phyloP scores from a whole-genome alignment of 306 rosid species.

The Trifolium subterraneum region DNA sequence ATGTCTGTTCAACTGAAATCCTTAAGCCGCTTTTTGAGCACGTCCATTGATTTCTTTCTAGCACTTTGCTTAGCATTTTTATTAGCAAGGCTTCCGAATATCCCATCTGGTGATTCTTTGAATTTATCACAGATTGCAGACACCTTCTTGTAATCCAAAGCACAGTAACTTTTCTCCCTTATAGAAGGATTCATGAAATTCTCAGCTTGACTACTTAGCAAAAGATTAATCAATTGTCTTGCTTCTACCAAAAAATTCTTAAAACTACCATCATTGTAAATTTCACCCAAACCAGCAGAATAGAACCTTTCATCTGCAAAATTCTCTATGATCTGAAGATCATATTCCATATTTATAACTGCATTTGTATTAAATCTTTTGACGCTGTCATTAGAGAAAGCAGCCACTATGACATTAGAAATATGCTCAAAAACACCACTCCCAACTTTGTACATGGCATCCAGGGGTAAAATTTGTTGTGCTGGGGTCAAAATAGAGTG shows the following conservation, averaged over 20 bases:
- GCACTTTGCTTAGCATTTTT: constrained; percentile 77
- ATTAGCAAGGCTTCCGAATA: constrained; percentile 84
- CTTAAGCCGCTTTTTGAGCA: constrained; percentile 82
- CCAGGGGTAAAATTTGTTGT: constrained; percentile 80
- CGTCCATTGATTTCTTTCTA: constrained; percentile 82
- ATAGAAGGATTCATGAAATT: constrained; percentile 92
- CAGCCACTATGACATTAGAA: constrained; percentile 67
- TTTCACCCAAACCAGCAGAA: constrained; percentile 74
- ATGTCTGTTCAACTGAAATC: constrained; percentile 64
- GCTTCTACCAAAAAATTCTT: constrained; percentile 72
- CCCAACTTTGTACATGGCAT: constrained; percentile 78
- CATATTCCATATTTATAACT: constrained; percentile 63
- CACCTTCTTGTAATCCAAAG: constrained; percentile 88
- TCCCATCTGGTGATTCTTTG: constrained; percentile 82
- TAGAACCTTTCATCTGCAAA: constrained; percentile 85
- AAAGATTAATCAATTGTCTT: constrained; percentile 76
- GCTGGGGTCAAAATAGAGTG: constrained; percentile 82
- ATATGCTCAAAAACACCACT: constrained; percentile 85
- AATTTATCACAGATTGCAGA: constrained; percentile 79
- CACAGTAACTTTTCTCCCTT: constrained; percentile 69
- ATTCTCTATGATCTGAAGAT: constrained; percentile 68
- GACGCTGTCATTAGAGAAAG: constrained; percentile 70
- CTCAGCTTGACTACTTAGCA: constrained; percentile 87
- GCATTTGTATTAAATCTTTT: constrained; percentile 85
- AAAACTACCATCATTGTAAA: constrained; percentile 71